Percentiles rank a stretch among this genome's conserved stretches.
Evolutionary conservation across 495 filamentous ascomycete species (phyloP).

Genomic region (Penicillium pancosmium): DNA sequence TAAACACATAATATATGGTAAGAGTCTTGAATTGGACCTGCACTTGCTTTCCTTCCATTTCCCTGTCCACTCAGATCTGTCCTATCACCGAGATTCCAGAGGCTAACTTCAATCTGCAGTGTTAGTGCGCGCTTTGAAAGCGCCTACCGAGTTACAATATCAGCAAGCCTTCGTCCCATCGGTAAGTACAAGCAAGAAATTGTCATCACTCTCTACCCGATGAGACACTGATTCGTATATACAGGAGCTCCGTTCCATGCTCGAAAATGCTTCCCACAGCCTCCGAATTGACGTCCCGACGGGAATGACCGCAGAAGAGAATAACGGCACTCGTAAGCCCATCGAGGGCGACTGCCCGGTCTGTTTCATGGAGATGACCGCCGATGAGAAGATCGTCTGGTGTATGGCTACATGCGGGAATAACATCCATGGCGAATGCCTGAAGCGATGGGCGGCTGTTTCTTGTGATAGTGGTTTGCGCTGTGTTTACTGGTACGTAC

Average conservation of each 20-base stretch:
- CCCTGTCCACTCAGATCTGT: neutral
- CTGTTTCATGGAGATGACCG: conserved; percentile 70
- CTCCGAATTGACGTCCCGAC: conserved; percentile 12
- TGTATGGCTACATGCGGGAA: conserved; percentile 76
- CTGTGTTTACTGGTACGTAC: conserved; percentile 64
- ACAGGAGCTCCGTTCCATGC: conserved; percentile 60
- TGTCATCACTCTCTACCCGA: neutral
- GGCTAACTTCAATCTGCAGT: conserved; percentile 39
- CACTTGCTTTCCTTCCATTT: conserved; percentile 20
- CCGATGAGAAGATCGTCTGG: conserved; percentile 59
- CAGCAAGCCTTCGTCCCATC: conserved; percentile 72
- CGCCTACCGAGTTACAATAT: conserved; percentile 63
- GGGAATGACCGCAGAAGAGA: conserved; percentile 11
- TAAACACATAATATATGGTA: conserved; percentile 73
- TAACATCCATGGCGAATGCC: conserved; percentile 75
- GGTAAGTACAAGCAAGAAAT: conserved; percentile 29
- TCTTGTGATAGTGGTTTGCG: conserved; percentile 57
- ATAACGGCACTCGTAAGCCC: conserved; percentile 55
- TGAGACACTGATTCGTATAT: neutral
- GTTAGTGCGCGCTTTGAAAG: conserved; percentile 66
- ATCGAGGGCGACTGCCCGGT: conserved; percentile 79
- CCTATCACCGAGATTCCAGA: too few species aligned
- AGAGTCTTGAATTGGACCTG: conserved; percentile 1
- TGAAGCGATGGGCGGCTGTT: conserved; percentile 68
- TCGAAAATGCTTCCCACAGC: conserved; percentile 37